Base-by-base conservation (phyloP, 2,329 filamentous ascomycete species). In the Aspergillus fumigatus region DNA sequence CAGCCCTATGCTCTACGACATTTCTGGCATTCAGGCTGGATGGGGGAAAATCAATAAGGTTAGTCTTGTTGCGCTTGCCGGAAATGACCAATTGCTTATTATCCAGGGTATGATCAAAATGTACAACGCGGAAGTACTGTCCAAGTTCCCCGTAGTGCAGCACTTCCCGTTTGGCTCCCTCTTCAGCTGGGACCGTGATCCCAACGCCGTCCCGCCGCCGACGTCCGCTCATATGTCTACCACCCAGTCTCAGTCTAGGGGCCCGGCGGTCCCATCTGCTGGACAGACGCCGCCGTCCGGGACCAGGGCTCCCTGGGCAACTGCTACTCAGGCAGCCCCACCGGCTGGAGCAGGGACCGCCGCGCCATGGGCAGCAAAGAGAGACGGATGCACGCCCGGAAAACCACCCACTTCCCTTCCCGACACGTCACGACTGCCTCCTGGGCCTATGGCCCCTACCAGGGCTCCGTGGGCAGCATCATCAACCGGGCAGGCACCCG, bases 41-140 rank as follows among this genome's bases (percentile, higher is more conserved):
- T 99, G 94, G 94, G 94, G 89, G 38, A 99, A 99, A 79, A 96
- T 99, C 68, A 97, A 99, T 75, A 92, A 92, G 79, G 84, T 84
- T 64, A 48, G 58, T 57, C 48, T 14, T 6, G 26, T 7, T 35
- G 43, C 21, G 29, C 11, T 21, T 19, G n/a, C 41, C 5, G n/a
- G 8, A 17, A 19, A 4, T 48, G 38, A 41, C 14, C 50, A 23
- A 52, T 17, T 40, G 52, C 32, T 21, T 3, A 35, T 55, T 60
- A 19, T 58, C 2, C 25, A 88, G 87, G 94, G 94, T 52, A 97
- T 99, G 94, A 85, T 99, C 67, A 99, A 97, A 76, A 99, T 99
- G 94, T 99, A 93, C 77, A 92, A 95, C 64, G 94, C 90, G 19
- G 94, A 99, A 77, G 94, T 99, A 3, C 80, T 99, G 14, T 90